Percentiles rank a stretch among this genome's conserved stretches.
Conservation (phyloP, 192 early-diverging fungal species). For the Backusella westeae region DNA sequence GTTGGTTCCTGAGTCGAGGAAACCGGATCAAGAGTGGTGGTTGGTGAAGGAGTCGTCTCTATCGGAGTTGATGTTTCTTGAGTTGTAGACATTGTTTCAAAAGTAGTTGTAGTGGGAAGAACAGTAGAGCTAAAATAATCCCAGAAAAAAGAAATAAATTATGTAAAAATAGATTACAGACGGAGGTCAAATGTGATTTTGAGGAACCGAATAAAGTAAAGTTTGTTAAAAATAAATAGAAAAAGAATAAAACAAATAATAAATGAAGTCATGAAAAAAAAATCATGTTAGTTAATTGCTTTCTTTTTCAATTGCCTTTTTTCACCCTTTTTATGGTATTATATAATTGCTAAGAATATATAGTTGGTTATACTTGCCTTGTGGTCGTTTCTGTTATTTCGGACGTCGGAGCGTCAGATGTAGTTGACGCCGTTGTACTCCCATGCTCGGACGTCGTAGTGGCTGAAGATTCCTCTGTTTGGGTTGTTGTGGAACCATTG, state of each 20-base stretch:
- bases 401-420: neutral
- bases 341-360: neutral
- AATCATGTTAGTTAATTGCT: neutral
- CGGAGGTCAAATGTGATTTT: constrained; percentile 10
- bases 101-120: constrained; percentile 3
- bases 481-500: neutral
- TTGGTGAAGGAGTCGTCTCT: neutral
- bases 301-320: neutral
- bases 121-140: neutral
- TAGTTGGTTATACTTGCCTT: neutral
- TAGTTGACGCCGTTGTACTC: neutral
- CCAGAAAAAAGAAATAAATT: neutral
- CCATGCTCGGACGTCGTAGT: neutral
- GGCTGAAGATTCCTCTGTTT: neutral
- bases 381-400: neutral
- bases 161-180: neutral
- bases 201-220: constrained; percentile 1
- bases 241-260: neutral
- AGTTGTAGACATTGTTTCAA: constrained; percentile 11
- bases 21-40: neutral
- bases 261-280: neutral
- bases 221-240: neutral
- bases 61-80: neutral
- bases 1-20: neutral
- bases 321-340: neutral